Percentiles rank a stretch among this genome's conserved stretches.
Evolutionary conservation across 768 basidiomycete species (phyloP).

Genomic region (Lactarius vividus): DNA sequence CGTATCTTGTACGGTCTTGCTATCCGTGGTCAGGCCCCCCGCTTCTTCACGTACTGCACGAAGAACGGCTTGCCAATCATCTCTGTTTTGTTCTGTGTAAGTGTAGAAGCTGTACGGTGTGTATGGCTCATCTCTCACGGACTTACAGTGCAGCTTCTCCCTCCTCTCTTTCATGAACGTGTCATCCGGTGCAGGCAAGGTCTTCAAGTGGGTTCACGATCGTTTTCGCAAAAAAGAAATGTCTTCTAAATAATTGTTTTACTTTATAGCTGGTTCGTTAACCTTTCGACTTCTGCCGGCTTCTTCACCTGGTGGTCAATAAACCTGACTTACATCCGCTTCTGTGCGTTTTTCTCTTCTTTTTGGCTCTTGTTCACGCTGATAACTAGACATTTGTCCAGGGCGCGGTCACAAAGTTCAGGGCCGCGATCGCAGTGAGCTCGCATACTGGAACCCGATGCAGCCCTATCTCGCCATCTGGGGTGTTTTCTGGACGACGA

Average conservation of each 20-base stretch:
- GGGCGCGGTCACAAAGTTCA: slow-evolving; percentile 62
- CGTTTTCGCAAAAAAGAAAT: neutral
- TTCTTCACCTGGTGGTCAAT: slow-evolving; percentile 68
- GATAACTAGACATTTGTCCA: slow-evolving; percentile 29
- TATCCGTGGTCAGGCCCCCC: slow-evolving; percentile 40
- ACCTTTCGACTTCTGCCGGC: slow-evolving; percentile 62
- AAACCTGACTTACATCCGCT: slow-evolving; percentile 70
- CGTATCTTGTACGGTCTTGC: slow-evolving; percentile 42
- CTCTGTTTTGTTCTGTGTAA: slow-evolving; percentile 35
- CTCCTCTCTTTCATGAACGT: slow-evolving; percentile 66
- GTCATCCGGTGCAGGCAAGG: slow-evolving; percentile 50
- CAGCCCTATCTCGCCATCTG: slow-evolving; percentile 72
- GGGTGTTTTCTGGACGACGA: slow-evolving; percentile 60
- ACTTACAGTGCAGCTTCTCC: slow-evolving; percentile 38
- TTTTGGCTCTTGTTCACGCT: neutral
- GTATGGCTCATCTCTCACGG: slow-evolving; percentile 12
- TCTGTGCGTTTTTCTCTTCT: slow-evolving; percentile 45
- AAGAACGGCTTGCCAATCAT: slow-evolving; percentile 50
- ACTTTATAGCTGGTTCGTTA: slow-evolving; percentile 59
- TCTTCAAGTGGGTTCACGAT: slow-evolving; percentile 46
- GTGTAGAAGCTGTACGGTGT: neutral
- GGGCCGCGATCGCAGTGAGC: slow-evolving; percentile 57
- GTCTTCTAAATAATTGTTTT: neutral
- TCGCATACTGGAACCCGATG: slow-evolving; percentile 58
- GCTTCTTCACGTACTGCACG: slow-evolving; percentile 47